Evolutionary conservation across 2,329 filamentous ascomycete species (phyloP).

Genomic region (Blumeria graminis): DNA sequence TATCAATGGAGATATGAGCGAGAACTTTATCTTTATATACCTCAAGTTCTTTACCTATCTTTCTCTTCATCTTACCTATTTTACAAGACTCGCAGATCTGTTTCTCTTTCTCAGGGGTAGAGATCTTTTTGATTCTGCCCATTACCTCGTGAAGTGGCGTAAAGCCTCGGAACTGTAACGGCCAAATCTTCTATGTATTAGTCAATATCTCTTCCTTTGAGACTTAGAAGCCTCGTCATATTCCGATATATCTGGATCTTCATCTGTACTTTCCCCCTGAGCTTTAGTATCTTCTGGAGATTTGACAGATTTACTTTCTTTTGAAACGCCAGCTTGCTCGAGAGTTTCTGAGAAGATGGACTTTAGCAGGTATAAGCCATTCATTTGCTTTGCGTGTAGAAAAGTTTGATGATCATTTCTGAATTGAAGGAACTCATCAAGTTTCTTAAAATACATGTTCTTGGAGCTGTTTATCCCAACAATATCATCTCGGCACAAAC

Average conservation of each 20-base stretch:
- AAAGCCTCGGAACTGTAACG: no score
- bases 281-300: background rate
- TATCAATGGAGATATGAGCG: background rate
- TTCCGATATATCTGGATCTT: no score
- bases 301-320: background rate
- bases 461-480: background rate
- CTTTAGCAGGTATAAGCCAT: background rate
- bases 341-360: background rate
- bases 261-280: no score
- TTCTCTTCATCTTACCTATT: background rate
- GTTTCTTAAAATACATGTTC: background rate
- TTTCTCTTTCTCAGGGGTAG: background rate
- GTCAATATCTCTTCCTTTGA: no score
- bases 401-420: background rate
- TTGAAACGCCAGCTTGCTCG: background rate
- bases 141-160: no score
- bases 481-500: background rate
- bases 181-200: no score
- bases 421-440: background rate
- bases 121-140: background rate
- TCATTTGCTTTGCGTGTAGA: background rate
- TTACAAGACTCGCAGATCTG: background rate
- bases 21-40: background rate
- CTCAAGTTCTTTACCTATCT: background rate
- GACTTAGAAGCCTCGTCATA: no score